Evolutionary conservation across 306 rosid genomes (phyloP).

Genomic region (Pyrus betulifolia): DNA sequence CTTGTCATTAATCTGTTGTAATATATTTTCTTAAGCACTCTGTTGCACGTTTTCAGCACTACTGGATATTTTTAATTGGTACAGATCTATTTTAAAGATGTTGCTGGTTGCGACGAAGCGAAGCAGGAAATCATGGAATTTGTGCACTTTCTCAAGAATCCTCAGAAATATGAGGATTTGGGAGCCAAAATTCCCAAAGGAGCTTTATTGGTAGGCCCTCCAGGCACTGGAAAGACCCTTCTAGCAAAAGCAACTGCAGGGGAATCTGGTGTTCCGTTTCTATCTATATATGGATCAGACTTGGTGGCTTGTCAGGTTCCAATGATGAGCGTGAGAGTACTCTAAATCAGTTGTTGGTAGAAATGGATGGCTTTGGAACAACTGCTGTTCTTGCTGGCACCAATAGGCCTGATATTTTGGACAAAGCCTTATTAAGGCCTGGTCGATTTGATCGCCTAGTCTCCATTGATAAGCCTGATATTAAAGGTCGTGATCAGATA

Average conservation of each 20-base stretch:
- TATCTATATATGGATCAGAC: conserved; percentile 87
- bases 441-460: conserved; percentile 91
- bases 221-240: conserved; percentile 96
- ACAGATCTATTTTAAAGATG: conserved; percentile 79
- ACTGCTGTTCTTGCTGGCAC: conserved; percentile 97
- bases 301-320: conserved; percentile 78
- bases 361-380: conserved; percentile 97
- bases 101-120: conserved; percentile 98
- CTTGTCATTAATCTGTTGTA: neutral
- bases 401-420: conserved; percentile 91
- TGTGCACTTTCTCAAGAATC: conserved; percentile 89
- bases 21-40: neutral
- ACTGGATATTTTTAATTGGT: conserved; percentile 2
- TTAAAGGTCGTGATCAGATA: conserved; percentile 84
- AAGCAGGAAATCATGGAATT: conserved; percentile 96
- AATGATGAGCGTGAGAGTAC: conserved; percentile 98
- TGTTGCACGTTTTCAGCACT: conserved; percentile 2
- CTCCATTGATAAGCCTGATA: conserved; percentile 72
- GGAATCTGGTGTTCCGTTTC: conserved; percentile 92
- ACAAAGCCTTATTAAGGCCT: conserved; percentile 86
- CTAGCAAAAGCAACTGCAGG: conserved; percentile 97
- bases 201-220: conserved; percentile 91
- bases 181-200: conserved; percentile 98
- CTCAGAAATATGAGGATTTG: conserved; percentile 83
- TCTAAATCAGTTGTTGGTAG: conserved; percentile 87